A percentile compares a stretch with the other conserved stretches of the same genome.
These are phyloP conservation scores for Puccinellia tenuiflora DNA, from an alignment of 176 grass and related monocot species.

Conservation along the genomic window DNA sequence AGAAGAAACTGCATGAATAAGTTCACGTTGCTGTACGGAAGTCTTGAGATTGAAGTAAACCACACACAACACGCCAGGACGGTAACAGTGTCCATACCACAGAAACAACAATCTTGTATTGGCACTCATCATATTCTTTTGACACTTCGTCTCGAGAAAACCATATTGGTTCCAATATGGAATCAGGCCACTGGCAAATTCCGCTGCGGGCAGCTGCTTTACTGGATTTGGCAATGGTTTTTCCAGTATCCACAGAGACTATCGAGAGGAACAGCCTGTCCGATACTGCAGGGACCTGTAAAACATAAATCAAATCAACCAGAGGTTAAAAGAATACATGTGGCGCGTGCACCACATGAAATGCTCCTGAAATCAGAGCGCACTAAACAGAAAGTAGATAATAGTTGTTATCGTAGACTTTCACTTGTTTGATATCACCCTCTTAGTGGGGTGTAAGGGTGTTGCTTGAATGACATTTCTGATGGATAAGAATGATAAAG, in stretches of 20 bases:
- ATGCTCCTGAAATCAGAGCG: background rate
- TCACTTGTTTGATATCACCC: background rate
- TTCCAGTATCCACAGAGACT: conserved; percentile 61
- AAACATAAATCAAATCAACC: background rate
- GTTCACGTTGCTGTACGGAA: background rate
- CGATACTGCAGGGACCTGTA: conserved; percentile 78
- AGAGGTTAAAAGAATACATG: background rate
- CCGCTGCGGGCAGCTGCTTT: conserved; percentile 67
- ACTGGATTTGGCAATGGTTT: conserved; percentile 70
- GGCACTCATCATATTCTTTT: conserved; percentile 72
- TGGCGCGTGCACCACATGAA: background rate
- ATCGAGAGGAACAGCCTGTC: conserved; percentile 86
- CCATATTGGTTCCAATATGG: conserved; percentile 71
- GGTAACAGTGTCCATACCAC: conserved; percentile 44
- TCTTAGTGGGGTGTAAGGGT: background rate
- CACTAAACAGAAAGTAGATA: background rate
- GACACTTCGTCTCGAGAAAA: conserved; percentile 64
- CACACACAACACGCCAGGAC: background rate
- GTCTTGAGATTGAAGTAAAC: background rate
- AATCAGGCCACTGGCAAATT: conserved; percentile 80
- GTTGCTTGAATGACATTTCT: background rate
- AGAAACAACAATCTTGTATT: conserved; percentile 91
- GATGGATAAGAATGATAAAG: background rate
- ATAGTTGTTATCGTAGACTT: background rate
- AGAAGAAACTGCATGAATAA: background rate